Percentiles rank a stretch among this genome's conserved stretches.
Evolutionary conservation across 1,284 basidiomycete species (phyloP).

Genomic region (Phylloboletellus chloephorus): DNA sequence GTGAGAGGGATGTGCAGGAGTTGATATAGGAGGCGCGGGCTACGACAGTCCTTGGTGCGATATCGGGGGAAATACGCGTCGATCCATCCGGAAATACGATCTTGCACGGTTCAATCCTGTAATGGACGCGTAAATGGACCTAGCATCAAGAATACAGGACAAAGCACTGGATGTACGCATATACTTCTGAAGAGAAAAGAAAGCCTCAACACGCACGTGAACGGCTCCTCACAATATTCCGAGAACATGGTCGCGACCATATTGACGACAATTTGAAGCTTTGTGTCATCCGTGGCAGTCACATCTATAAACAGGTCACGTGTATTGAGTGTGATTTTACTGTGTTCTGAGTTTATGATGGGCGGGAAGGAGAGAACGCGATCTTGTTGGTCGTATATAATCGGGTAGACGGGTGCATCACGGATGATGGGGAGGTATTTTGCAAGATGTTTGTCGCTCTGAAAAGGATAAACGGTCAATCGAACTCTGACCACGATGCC

Average conservation of each 20-base stretch:
- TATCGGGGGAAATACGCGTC: slow-evolving; percentile 74
- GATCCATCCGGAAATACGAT: slow-evolving; percentile 77
- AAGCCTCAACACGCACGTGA: slow-evolving; percentile 56
- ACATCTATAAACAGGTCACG: slow-evolving; percentile 95
- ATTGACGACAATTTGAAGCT: slow-evolving; percentile 92
- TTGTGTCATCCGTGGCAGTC: slow-evolving; percentile 97
- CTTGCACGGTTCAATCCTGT: slow-evolving; percentile 86
- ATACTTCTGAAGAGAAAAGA: not conserved
- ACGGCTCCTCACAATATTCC: slow-evolving; percentile 90
- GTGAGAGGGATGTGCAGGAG: slow-evolving; percentile 84
- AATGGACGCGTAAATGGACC: slow-evolving; percentile 5
- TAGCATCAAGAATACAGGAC: not conserved
- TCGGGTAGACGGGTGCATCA: slow-evolving; percentile 94
- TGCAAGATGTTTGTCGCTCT: slow-evolving; percentile 90
- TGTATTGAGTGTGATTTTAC: slow-evolving; percentile 95
- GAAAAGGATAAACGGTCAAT: slow-evolving; percentile 4
- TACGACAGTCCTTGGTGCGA: slow-evolving; percentile 67
- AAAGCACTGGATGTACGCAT: not conserved
- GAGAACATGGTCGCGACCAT: slow-evolving; percentile 97
- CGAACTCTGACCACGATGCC: not conserved
- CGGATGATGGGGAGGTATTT: slow-evolving; percentile 91
- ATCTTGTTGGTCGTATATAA: slow-evolving; percentile 90
- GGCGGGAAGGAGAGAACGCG: slow-evolving; percentile 95
- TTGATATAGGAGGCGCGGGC: slow-evolving; percentile 91
- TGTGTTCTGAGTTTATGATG: slow-evolving; percentile 96